Percentiles rank a stretch among this genome's conserved stretches.
Conservation (phyloP, 345 rosid genomes). For the Streptanthus diversifolius region DNA sequence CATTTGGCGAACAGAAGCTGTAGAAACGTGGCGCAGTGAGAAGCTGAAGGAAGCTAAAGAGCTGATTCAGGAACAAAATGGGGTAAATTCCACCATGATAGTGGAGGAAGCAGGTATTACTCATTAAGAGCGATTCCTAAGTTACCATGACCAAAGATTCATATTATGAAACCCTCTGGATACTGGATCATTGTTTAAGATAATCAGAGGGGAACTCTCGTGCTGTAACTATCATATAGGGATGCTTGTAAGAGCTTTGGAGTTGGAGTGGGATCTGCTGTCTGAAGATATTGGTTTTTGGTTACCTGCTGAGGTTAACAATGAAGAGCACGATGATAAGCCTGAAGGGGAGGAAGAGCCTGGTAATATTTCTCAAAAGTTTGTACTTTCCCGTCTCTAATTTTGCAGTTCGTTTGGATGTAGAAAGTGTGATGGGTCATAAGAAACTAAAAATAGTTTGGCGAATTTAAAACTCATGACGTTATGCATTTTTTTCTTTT, state of each 20-base stretch:
- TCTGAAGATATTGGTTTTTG: slow-evolving; percentile 87
- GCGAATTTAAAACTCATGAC: slow-evolving; percentile 7
- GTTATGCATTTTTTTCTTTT: slow-evolving; percentile 14
- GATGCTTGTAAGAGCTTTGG: slow-evolving; percentile 66
- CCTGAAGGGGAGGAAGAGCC: slow-evolving; percentile 71
- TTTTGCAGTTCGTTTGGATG: neutral
- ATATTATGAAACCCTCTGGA: neutral
- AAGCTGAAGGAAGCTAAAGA: slow-evolving; percentile 64
- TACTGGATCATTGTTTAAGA: neutral
- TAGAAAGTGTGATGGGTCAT: neutral
- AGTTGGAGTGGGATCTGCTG: slow-evolving; percentile 70
- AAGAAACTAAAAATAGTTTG: neutral
- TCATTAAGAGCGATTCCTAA: neutral
- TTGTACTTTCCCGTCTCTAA: neutral
- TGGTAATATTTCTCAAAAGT: slow-evolving; percentile 45
- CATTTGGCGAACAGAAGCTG: slow-evolving; percentile 55
- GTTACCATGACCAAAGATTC: neutral
- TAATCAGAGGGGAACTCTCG: neutral
- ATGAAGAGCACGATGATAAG: slow-evolving; percentile 82
- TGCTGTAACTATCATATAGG: slow-evolving; percentile 36
- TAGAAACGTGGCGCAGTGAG: slow-evolving; percentile 88
- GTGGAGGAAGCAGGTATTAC: slow-evolving; percentile 75
- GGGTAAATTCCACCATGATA: slow-evolving; percentile 45
- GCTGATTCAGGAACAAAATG: slow-evolving; percentile 41
- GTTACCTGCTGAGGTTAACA: slow-evolving; percentile 65